Base-by-base conservation (phyloP, 306 rosid genomes). In the Mimosa bimucronata region DNA sequence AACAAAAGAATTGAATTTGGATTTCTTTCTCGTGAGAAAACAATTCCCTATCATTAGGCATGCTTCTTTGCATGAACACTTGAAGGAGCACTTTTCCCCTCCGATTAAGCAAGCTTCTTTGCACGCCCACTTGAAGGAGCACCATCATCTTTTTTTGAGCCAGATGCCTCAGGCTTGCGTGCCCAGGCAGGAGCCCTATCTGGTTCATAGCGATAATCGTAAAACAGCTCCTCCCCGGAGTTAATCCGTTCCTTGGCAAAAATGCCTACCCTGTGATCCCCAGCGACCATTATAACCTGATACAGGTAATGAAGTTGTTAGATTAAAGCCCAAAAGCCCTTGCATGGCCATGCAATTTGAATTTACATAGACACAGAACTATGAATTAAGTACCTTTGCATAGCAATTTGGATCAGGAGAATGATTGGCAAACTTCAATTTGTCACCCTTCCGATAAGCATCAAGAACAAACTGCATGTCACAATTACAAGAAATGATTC, bases 171-270 rank as follows among this genome's bases (percentile, higher is more conserved):
- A 0, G 98, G 99, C 88, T 95, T 95, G 78, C 94, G 85, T 19
- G 99, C 99, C 99, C 99, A 95, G 15, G 96, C 99, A 18, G 99
- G 99, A 78, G 99, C 99, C 78, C 97, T 89, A 75, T 95, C 99
- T 0, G 99, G 96, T 76, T 95, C 99, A 44, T 95, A 95, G 62
- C 99, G 97, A 77, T 93, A 95, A 81, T 95, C 99, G 72, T 95
- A 95, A 82, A 95, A 95, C 30, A 95, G 96, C 79, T 95, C 99
- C 84, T 95, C 99, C 28, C 99, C 99, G 0, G 98, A 90, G 74
- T 86, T 70, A 80, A 95, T 95, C 82, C 99, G 85, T 82, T 95
- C 99, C 88, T 95, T 95, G 77, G 99, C 99, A 87, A 95, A 95
- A 79, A 95, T 95, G 57, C 99, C 98, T 72, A 93, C 99, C 83